Evolutionary conservation across 1,284 basidiomycete genomes (phyloP), one percentile per base, ranked within the genome.

Genomic region (Cutaneotrichosporon cyanovorans): DNA sequence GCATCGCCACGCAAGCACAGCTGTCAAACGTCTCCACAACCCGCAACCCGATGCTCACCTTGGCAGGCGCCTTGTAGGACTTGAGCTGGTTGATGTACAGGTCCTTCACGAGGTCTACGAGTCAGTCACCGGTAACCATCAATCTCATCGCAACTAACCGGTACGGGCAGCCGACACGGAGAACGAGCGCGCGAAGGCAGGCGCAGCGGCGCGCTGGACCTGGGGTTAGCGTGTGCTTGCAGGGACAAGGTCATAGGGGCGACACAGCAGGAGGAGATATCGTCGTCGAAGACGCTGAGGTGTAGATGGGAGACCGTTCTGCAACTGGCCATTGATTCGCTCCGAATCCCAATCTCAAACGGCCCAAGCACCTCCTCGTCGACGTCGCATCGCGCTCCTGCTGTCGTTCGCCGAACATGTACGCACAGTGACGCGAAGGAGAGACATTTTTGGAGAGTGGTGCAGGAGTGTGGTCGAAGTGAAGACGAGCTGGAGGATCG

Each of bases 71-170:
- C 77, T 90, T 93, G 82, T 92, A 96, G 16, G 80, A 72, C 76
- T 87, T 93, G 67, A 96, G 79, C 76, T 93, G 85, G 66, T 79
- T 82, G 60, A 96, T 64, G 75, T 96, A 96, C 48, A 93, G 71
- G 60, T 95, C 89, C 79, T 93, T 87, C 49, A 96, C 78, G 63
- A 93, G 76, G 76, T 95, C 91, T 93, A 65, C 9, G 2, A 19
- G n/a, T n/a, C n/a, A n/a, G n/a, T n/a, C 31, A 11, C 4, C 32
- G 12, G 23, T 3, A 25, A 10, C 5, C 34, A 8, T 28, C 15
- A 16, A 18, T 14, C 11, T 31, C 15, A 38, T 40, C 11, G 7
- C 21, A 35, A 74, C 77, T 43, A 63, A 84, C 85, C 84, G 76
- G 81, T 84, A 73, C 82, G 83, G 49, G 78, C 69, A 34, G 78